Conservation (phyloP, 306 rosid species). For the Elaeagnus macrophylla region DNA sequence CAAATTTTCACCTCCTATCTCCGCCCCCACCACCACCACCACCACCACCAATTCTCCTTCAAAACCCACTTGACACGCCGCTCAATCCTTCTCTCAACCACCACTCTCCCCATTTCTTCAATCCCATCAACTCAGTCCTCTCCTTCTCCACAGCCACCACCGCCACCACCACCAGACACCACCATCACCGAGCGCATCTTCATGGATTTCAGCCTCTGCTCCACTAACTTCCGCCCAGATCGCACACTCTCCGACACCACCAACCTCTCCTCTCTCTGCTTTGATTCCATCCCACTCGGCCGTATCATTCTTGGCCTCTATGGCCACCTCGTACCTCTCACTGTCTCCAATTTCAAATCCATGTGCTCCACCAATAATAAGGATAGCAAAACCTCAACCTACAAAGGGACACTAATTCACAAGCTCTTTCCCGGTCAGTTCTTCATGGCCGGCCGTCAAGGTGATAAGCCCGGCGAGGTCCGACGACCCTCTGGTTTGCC, state of each 20-base stretch:
- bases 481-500: slow-evolving; percentile 49
- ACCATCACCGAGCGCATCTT: slow-evolving; percentile 84
- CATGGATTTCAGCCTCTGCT: slow-evolving; percentile 86
- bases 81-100: slow-evolving; percentile 39
- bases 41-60: slow-evolving; percentile 9
- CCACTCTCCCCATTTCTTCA: slow-evolving; percentile 31
- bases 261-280: slow-evolving; percentile 44
- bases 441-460: slow-evolving; percentile 79
- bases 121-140: neutral
- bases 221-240: slow-evolving; percentile 53
- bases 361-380: slow-evolving; percentile 28
- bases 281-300: slow-evolving; percentile 60
- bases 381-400: slow-evolving; percentile 22
- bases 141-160: slow-evolving; percentile 1
- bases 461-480: slow-evolving; percentile 73
- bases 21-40: slow-evolving; percentile 14
- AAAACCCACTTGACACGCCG: slow-evolving; percentile 34
- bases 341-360: slow-evolving; percentile 76
- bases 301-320: slow-evolving; percentile 77
- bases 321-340: slow-evolving; percentile 67
- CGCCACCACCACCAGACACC: slow-evolving; percentile 32
- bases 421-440: slow-evolving; percentile 67
- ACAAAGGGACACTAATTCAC: slow-evolving; percentile 63
- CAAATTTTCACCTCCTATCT: slow-evolving; percentile 10
- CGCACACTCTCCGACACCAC: slow-evolving; percentile 49